Base-by-base conservation (phyloP, 257 asterid genomes). In the Solanum gracilifrons region DNA sequence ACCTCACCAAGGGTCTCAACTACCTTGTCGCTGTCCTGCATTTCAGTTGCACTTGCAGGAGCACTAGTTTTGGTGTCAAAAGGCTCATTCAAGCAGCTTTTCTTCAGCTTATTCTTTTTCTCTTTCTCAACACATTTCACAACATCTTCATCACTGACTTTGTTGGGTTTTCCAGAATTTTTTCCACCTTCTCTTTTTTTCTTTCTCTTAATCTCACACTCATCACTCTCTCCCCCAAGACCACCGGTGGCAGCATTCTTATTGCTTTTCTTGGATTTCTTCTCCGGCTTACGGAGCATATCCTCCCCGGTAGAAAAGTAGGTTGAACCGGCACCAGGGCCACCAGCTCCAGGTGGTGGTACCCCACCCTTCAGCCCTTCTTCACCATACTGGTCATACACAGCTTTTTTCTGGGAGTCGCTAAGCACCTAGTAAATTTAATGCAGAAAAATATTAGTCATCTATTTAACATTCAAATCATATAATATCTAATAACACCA, bases 361-460 rank as follows among this genome's bases (percentile, higher is more conserved):
- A 82, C 89, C 83, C 89, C 92, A 36, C 90, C 91, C 87, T 88
- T 90, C 37, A 92, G 51, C 55, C 95, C 95, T 41, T 91, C 95
- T 84, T 91, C 95, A 55, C 93, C 95, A 36, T 76, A 92, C 35
- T 88, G 92, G 86, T 92, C 93, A 89, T 89, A 92, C 69, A 92
- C 90, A 23, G 89, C 29, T 75, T 90, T 90, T 48, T 89, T 92
- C 88, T 92, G 91, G 86, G 93, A 86, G 84, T 92, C 93, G 69
- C 93, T 92, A 9, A 92, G 88, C 83, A 92, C 92, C 93, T 92
- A 88, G n/a, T 48, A 35, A 77, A 39, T 46, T 31, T 32, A 35
- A n/a, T 64, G 27, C 46, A 82, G 5, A 43, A 35, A 37, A 83
- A 41, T 62, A 86, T 43, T 11, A 46, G 35, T 37, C 66, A 69